Evolutionary conservation across 2,329 filamentous ascomycete species (phyloP).

Genomic region (Tolypocladium paradoxum): DNA sequence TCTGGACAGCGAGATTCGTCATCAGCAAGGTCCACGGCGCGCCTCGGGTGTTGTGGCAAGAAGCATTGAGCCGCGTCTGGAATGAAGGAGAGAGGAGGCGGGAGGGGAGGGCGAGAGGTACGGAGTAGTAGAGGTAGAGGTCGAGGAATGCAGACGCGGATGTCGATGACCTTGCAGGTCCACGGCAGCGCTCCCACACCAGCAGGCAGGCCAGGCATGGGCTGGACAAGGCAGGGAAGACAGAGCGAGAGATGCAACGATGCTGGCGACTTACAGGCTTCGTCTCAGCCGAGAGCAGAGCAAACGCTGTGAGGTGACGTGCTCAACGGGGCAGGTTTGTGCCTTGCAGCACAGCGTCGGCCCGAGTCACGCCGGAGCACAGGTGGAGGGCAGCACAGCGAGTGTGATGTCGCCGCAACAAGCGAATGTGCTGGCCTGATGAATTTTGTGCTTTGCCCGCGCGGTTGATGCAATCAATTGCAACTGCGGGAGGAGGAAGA

Average conservation of each 20-base stretch:
- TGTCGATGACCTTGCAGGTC: background rate
- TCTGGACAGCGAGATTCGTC: background rate
- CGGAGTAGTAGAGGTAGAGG: background rate
- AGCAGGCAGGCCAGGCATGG: background rate
- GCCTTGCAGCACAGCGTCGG: background rate
- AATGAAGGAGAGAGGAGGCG: slow-evolving; percentile 9
- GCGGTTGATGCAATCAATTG: background rate
- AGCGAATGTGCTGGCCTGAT: background rate
- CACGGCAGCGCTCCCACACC: background rate
- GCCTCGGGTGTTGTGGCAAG: slow-evolving; percentile 10
- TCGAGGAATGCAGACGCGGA: slow-evolving; percentile 2
- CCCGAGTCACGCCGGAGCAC: background rate
- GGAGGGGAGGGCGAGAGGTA: slow-evolving; percentile 2
- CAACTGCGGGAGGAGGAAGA: background rate
- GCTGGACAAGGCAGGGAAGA: background rate
- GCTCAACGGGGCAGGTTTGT: background rate
- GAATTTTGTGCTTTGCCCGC: background rate
- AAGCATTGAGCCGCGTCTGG: slow-evolving; percentile 8
- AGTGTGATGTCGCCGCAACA: background rate
- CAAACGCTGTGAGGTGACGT: background rate
- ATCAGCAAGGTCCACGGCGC: slow-evolving; percentile 1
- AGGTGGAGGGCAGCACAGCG: background rate
- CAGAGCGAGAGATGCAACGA: background rate
- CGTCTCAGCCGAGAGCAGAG: background rate
- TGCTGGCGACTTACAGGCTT: background rate